A percentile compares a stretch with the other conserved stretches of the same genome.
Evolutionary conservation across 2,329 filamentous ascomycete genomes (phyloP).

Genomic region (Calycina herbarum): DNA sequence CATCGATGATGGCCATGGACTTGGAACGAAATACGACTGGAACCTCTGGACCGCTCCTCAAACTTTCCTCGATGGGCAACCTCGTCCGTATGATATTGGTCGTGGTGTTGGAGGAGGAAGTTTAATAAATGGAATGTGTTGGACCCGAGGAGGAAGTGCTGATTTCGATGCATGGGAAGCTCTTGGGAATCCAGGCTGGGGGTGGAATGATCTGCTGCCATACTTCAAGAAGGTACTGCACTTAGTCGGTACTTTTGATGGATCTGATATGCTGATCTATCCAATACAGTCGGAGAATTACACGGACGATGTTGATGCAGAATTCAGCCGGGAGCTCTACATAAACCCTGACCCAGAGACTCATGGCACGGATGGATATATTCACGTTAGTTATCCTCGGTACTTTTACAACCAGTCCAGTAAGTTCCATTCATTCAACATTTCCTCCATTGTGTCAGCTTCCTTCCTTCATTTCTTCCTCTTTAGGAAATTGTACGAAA

Average conservation of each 20-base stretch:
- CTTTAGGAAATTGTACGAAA: too few species aligned
- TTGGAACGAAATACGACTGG: conserved; percentile 44
- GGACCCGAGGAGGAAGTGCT: conserved; percentile 25
- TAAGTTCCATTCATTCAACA: conserved; percentile 26
- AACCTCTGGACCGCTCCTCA: conserved; percentile 42
- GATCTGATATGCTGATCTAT: background rate
- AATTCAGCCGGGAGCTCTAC: conserved; percentile 28
- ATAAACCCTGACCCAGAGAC: conserved; percentile 33
- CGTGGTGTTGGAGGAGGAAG: conserved; percentile 41
- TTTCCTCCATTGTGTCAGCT: background rate
- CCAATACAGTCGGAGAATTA: conserved; percentile 41
- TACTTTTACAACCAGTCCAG: conserved; percentile 45
- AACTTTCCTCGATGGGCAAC: conserved; percentile 33
- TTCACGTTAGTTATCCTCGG: conserved; percentile 42
- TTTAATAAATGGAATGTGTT: conserved; percentile 44
- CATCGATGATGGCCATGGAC: conserved; percentile 32
- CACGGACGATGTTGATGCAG: conserved; percentile 30
- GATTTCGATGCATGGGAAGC: conserved; percentile 43
- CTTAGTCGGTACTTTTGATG: background rate
- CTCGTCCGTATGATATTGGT: conserved; percentile 28
- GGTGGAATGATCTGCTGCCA: conserved; percentile 41
- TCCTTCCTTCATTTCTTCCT: too few species aligned
- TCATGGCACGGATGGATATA: conserved; percentile 41
- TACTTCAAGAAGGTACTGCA: conserved; percentile 42
- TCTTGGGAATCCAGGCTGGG: conserved; percentile 41